Percentiles rank a stretch among this genome's conserved stretches.
These are phyloP conservation scores for Rhazya stricta DNA, from an alignment of 257 asterid genomes.

Conservation along the genomic window DNA sequence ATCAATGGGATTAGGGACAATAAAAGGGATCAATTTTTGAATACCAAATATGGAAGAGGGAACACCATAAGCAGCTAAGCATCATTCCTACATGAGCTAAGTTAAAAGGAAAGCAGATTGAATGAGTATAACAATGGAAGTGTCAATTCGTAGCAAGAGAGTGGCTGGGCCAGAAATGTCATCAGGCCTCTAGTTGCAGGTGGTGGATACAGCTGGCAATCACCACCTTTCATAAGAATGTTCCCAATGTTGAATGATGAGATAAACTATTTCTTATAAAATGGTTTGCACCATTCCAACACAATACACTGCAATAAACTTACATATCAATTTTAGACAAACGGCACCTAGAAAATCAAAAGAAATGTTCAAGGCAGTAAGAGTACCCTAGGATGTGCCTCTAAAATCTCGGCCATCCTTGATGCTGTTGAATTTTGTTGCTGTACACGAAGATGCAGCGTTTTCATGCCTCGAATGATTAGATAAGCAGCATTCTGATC, in stretches of 20 bases:
- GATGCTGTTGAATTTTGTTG: slow-evolving; percentile 91
- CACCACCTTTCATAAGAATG: background rate
- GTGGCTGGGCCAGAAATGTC: background rate
- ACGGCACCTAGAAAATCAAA: background rate
- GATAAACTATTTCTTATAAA: background rate
- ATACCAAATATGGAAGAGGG: background rate
- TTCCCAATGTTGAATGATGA: background rate
- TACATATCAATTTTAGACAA: background rate
- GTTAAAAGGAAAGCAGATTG: background rate
- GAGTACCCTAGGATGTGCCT: slow-evolving; percentile 97
- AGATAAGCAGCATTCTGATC: slow-evolving; percentile 82
- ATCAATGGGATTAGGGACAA: background rate
- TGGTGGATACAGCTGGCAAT: background rate
- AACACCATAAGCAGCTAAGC: background rate
- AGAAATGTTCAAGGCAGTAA: background rate
- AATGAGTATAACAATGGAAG: background rate
- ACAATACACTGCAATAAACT: background rate
- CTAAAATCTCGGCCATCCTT: slow-evolving; percentile 96
- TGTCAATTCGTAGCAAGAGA: background rate
- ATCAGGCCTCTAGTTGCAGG: background rate
- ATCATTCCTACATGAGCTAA: background rate
- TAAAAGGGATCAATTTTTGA: background rate
- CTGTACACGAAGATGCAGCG: slow-evolving; percentile 94
- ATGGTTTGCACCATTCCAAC: background rate
- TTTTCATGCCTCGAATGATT: slow-evolving; percentile 97